Evolutionary conservation across 1,284 basidiomycete genomes (phyloP).

Genomic region (Sanghuangporus weigelae): DNA sequence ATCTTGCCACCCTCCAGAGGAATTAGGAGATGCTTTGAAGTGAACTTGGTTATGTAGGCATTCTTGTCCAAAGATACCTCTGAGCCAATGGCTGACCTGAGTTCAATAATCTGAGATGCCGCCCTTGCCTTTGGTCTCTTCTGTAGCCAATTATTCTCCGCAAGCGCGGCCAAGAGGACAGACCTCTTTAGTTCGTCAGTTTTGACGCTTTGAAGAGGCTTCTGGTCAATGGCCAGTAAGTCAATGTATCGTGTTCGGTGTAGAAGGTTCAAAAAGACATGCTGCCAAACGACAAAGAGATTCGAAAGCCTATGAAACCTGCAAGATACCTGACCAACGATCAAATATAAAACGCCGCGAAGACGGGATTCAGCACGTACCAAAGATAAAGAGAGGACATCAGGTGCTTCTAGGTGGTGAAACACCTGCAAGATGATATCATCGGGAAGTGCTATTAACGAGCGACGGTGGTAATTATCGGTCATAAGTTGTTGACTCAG

Average conservation of each 20-base stretch:
- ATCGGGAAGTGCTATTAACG: background rate
- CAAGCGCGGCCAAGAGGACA: background rate
- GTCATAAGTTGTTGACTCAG: background rate
- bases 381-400: slow-evolving; percentile 3
- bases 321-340: background rate
- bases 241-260: slow-evolving; percentile 11
- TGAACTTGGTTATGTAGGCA: slow-evolving; percentile 9
- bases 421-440: slow-evolving; percentile 7
- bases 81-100: background rate
- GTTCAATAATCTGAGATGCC: background rate
- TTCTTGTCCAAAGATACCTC: background rate
- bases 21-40: slow-evolving; percentile 11
- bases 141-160: slow-evolving; percentile 9
- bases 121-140: background rate
- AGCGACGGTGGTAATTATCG: background rate
- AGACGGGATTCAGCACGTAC: background rate
- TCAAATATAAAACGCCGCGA: background rate
- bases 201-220: background rate
- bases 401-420: background rate
- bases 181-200: background rate
- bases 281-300: slow-evolving; percentile 4
- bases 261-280: slow-evolving; percentile 3
- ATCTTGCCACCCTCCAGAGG: slow-evolving; percentile 2
- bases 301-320: background rate
- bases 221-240: slow-evolving; percentile 7